These are phyloP conservation scores for Pelargonium citronellum DNA, from an alignment of 441 rosid species.

Conservation along the genomic window DNA sequence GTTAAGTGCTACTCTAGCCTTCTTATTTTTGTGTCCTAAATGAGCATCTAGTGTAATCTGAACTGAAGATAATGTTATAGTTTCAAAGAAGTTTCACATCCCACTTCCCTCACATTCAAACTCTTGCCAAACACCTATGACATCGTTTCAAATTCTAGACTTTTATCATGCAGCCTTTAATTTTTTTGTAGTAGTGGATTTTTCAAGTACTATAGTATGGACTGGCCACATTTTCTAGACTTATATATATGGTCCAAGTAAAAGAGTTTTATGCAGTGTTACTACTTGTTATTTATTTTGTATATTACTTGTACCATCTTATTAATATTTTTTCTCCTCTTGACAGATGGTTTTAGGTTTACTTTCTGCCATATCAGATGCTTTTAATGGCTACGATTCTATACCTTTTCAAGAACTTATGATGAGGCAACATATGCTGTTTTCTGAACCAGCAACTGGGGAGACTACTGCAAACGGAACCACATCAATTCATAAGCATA, in stretches of 20 bases:
- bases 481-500: constrained; percentile 29
- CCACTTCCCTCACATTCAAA: neutral
- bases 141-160: neutral
- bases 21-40: neutral
- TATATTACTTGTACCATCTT: constrained; percentile 7
- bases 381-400: constrained; percentile 32
- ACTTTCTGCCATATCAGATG: constrained; percentile 40
- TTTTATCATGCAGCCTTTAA: neutral
- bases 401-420: constrained; percentile 36
- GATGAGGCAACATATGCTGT: constrained; percentile 32
- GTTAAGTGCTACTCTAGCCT: neutral
- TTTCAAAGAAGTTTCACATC: neutral
- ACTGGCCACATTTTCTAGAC: neutral
- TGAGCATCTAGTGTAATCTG: neutral
- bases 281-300: neutral
- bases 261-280: neutral
- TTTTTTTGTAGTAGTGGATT: neutral
- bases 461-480: constrained; percentile 30
- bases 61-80: neutral
- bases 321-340: constrained; percentile 14
- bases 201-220: neutral
- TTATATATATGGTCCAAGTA: constrained; percentile 1
- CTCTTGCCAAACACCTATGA: neutral
- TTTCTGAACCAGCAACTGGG: constrained; percentile 34
- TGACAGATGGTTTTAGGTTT: constrained; percentile 58